Conservation (phyloP, 2,329 filamentous ascomycete genomes). For the Colletotrichum spaethianum region DNA sequence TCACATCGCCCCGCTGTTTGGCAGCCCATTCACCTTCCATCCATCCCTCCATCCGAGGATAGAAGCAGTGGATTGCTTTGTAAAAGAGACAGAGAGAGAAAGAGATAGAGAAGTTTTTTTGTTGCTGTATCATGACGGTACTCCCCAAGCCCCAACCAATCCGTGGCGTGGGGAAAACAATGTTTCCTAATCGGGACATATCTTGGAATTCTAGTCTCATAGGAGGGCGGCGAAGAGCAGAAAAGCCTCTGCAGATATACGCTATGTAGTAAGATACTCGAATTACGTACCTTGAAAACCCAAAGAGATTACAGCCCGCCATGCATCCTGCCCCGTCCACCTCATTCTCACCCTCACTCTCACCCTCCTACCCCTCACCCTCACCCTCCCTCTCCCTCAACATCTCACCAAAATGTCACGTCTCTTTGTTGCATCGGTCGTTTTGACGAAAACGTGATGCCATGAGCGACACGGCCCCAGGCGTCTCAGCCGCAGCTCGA, state of each 20-base stretch:
- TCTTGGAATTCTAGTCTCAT: conserved; percentile 22
- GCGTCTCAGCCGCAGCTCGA: conserved; percentile 1
- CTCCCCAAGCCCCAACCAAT: not conserved
- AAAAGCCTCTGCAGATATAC: conserved; percentile 18
- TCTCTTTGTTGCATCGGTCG: conserved; percentile 1
- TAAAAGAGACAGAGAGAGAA: not conserved
- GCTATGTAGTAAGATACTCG: conserved; percentile 20
- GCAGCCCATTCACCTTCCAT: not conserved
- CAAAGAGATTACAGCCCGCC: conserved; percentile 12
- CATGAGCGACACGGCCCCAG: not conserved
- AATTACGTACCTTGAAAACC: conserved; percentile 7
- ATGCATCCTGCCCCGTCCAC: not conserved
- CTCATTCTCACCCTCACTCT: not conserved
- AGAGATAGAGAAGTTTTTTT: conserved; percentile 1
- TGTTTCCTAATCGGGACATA: conserved; percentile 32
- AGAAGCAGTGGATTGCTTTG: conserved; percentile 9
- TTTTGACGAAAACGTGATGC: conserved; percentile 31
- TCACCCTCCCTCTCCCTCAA: not conserved
- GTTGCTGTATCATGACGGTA: not conserved
- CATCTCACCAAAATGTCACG: not conserved
- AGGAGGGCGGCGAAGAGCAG: conserved; percentile 4
- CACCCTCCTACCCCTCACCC: not conserved
- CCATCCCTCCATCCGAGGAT: not conserved
- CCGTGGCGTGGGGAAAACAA: conserved; percentile 13
- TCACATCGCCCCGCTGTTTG: not conserved